Evolutionary conservation across 2,329 filamentous ascomycete genomes (phyloP).

Genomic region (Massarina eburnea): DNA sequence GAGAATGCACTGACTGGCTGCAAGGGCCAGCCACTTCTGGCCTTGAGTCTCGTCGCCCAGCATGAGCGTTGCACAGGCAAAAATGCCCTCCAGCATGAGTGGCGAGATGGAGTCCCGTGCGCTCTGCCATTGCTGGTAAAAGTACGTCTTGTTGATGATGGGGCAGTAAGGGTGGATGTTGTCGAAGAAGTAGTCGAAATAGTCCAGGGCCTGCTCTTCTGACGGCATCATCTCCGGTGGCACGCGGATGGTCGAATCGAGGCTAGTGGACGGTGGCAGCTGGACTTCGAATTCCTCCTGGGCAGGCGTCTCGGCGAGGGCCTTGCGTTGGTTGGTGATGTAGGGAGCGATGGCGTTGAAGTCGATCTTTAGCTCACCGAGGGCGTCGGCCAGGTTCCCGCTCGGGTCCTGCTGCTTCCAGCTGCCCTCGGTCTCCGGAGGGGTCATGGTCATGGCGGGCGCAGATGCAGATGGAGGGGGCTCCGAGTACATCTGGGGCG

Average conservation of each 20-base stretch:
- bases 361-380: slow-evolving; percentile 85
- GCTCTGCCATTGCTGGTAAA: slow-evolving; percentile 88
- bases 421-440: slow-evolving; percentile 53
- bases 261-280: slow-evolving; percentile 68
- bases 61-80: slow-evolving; percentile 82
- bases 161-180: slow-evolving; percentile 93
- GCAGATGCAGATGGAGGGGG: slow-evolving; percentile 18
- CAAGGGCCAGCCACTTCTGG: slow-evolving; percentile 89
- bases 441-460: slow-evolving; percentile 34
- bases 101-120: slow-evolving; percentile 85
- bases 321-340: slow-evolving; percentile 66
- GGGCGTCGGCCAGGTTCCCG: slow-evolving; percentile 73
- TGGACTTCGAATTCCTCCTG: slow-evolving; percentile 71
- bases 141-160: slow-evolving; percentile 76
- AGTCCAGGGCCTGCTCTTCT: slow-evolving; percentile 77
- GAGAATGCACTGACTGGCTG: slow-evolving; percentile 65
- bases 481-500: slow-evolving; percentile 38
- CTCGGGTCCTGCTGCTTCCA: slow-evolving; percentile 47
- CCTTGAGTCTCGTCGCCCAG: slow-evolving; percentile 82
- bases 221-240: slow-evolving; percentile 91
- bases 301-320: slow-evolving; percentile 61
- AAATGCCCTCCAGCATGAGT: slow-evolving; percentile 83
- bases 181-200: slow-evolving; percentile 87
- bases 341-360: slow-evolving; percentile 87
- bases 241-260: slow-evolving; percentile 80